Evolutionary conservation across 257 asterid species (phyloP).

Genomic region (Gentiana dahurica): DNA sequence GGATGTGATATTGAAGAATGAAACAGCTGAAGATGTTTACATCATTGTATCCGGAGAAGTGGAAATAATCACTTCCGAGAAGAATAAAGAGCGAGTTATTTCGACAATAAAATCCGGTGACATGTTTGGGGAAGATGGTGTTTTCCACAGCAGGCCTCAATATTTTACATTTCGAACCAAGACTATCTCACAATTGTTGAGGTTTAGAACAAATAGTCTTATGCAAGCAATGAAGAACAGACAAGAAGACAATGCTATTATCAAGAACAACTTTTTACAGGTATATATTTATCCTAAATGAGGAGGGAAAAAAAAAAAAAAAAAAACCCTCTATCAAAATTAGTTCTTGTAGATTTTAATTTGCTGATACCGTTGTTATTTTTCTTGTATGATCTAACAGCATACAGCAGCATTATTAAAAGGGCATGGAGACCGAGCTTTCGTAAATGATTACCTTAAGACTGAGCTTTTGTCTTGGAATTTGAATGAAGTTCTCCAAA

Average conservation of each 20-base stretch:
- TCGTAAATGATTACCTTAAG: slow-evolving; percentile 29
- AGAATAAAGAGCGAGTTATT: slow-evolving; percentile 43
- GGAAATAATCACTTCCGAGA: slow-evolving; percentile 56
- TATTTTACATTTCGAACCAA: slow-evolving; percentile 70
- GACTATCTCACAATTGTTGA: slow-evolving; percentile 68
- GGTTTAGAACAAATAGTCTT: slow-evolving; percentile 53
- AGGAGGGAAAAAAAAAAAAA: too few relatives aligned
- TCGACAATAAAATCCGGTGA: slow-evolving; percentile 53
- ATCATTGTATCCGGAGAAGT: slow-evolving; percentile 69
- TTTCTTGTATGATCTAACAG: slow-evolving; percentile 21
- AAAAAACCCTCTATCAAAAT: neutral
- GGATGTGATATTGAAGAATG: too few relatives aligned
- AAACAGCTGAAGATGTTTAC: too few relatives aligned
- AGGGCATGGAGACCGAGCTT: slow-evolving; percentile 87
- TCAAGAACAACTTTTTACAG: slow-evolving; percentile 76
- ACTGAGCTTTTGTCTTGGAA: slow-evolving; percentile 21
- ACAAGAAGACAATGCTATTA: slow-evolving; percentile 51
- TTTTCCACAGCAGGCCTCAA: slow-evolving; percentile 63
- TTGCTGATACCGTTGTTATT: neutral
- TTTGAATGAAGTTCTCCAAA: slow-evolving; percentile 32
- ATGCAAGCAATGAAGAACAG: slow-evolving; percentile 58
- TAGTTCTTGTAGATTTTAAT: neutral
- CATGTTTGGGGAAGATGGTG: slow-evolving; percentile 87
- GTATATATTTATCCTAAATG: slow-evolving; percentile 16
- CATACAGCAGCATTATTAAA: slow-evolving; percentile 64